Evolutionary conservation across 495 filamentous ascomycete species (phyloP), one percentile per base, ranked within the genome.

Genomic region (Chlorociboria aeruginascens): DNA sequence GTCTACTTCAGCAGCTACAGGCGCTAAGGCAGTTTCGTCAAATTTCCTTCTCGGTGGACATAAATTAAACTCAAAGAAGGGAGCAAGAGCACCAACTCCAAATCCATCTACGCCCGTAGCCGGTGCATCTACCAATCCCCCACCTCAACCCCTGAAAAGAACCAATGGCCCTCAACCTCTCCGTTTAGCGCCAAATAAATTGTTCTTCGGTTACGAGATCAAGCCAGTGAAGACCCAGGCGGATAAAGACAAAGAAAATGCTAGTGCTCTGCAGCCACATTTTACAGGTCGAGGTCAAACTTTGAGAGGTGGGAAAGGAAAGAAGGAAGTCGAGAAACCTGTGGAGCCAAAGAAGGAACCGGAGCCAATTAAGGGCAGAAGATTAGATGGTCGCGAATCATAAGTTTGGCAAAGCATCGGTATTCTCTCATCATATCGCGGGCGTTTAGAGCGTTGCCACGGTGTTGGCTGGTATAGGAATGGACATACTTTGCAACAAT

Each of bases 171-270:
- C 90, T 0, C 84, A 90, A 58, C 92, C 92, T 2, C 71, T 98
- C 8, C 77, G 92, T 16, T 65, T 98, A 43, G 79, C 87, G 2
- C 84, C 82, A 0, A 89, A 90, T 48, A 90, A 95, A 59, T 69
- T 98, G 7, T 98, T 98, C 69, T 92, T 98, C 53, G 92, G 92
- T 9, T 98, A 97, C 57, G 80, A 92, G 50, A 73, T 95, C 61
- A 90, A 83, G 58, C 89, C 89, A 0, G 73, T 89, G 14, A 86
- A 83, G 69, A 86, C 86, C 36, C 81, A 81, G 16, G 85, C 79
- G 28, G 85, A 86, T 48, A 76, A 82, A 44, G 82, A 77, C 16
- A 69, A 72, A 45, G 71, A 78, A 42, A 75, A 77, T 29, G 78
- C 79, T 38, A 69, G 75, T 28, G 78, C 79, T 2, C 63, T 66